Conservation (phyloP, 306 rosid genomes). For the Rosa rugosa region DNA sequence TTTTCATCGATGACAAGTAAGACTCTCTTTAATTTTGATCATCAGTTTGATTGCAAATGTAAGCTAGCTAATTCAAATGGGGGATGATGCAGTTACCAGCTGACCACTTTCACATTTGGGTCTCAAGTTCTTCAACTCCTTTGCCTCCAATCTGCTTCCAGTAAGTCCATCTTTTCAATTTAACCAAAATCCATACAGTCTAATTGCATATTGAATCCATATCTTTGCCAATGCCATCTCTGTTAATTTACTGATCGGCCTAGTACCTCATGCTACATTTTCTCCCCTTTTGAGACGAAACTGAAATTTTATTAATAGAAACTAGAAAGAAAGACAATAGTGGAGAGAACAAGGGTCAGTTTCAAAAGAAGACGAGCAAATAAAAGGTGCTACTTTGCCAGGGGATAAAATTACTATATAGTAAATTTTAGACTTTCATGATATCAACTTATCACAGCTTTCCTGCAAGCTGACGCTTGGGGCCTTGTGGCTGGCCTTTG, state of each 20-base stretch:
- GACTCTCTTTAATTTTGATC: not conserved
- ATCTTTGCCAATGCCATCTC: not conserved
- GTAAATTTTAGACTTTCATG: too few species aligned
- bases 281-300: not conserved
- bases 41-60: not conserved
- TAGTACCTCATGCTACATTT: not conserved
- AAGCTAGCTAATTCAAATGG: not conserved
- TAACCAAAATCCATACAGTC: not conserved
- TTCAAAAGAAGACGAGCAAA: too few species aligned
- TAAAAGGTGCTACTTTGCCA: too few species aligned
- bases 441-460: too few species aligned
- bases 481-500: too few species aligned
- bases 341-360: too few species aligned
- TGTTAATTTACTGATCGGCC: not conserved
- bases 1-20: constrained; percentile 78
- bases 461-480: too few species aligned
- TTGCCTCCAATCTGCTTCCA: constrained; percentile 86
- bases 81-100: constrained; percentile 68
- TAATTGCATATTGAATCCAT: not conserved
- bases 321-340: not conserved
- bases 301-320: not conserved
- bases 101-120: constrained; percentile 73
- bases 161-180: constrained; percentile 35
- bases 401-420: too few species aligned
- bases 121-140: constrained; percentile 68